Base-by-base conservation (phyloP, 2,329 filamentous ascomycete species). In the Dactylellina parvicollis region DNA sequence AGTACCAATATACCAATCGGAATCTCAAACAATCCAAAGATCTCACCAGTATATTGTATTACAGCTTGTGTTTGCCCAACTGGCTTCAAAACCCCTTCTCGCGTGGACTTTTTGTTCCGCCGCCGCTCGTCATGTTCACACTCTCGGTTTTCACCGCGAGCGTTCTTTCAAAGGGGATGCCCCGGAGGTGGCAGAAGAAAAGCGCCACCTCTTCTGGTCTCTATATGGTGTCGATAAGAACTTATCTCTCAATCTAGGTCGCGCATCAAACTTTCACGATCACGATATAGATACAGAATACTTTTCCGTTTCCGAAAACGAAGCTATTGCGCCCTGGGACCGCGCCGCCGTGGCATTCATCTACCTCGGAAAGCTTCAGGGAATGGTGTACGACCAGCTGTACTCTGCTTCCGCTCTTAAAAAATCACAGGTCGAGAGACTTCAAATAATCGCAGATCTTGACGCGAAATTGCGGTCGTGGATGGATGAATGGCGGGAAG, bases 201-300 rank as follows among this genome's bases (percentile, higher is more conserved):
- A 73, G 14, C 60, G 69, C 14, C 69, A 73, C 32, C 60, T 73
- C 1, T 73, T 73, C 20, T 73, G 69, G 69, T 73, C 69, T 8
- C 16, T 73, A 12, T 73, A 73, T 32, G 60, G 69, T 16, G 47
- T 73, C 18, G 69, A 73, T 26, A 73, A 73, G 26, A 73, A 73
- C 18, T 24, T 73, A 12, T 66, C 69, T 4, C 55, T 73, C 0
- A 73, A 59, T 24, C 40, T 73, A 1, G 69, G 69, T 14, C 69
- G 69, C 12, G 69, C 69, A 5, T 73, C 69, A 14, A 73, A 73
- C 32, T 73, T 73, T 22, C 69, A 65, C 28, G 69, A 73, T 22
- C 59, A 49, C 38, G 69, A 73, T 46, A 73, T 73, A 10, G 69
- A 73, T 30, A 73, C 69, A 5, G 52, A 66, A 18, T 60, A 66